These are phyloP conservation scores for Aspergillaceae sp. DNA, from an alignment of 2,329 filamentous ascomycete species.

Conservation along the genomic window DNA sequence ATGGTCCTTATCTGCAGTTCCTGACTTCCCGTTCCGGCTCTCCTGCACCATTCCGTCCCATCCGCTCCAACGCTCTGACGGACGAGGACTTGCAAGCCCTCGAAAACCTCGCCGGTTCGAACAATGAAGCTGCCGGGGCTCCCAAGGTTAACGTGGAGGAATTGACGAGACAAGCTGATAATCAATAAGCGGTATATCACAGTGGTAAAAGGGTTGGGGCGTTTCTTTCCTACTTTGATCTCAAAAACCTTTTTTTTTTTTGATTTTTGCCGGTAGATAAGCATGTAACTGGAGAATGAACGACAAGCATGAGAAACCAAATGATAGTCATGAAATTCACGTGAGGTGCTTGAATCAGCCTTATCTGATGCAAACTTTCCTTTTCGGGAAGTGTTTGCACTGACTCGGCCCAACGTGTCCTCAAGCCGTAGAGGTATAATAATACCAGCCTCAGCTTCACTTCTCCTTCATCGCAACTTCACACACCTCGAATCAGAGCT, in stretches of 20 bases:
- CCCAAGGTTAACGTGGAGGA: constrained; percentile 29
- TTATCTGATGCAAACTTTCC: constrained; percentile 10
- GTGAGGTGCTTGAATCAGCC: not conserved
- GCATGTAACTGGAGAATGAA: no score
- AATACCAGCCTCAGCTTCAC: constrained; percentile 4
- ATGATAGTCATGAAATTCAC: not conserved
- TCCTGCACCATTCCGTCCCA: constrained; percentile 55
- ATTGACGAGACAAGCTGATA: constrained; percentile 30
- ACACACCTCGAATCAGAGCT: no score
- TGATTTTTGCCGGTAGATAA: not conserved
- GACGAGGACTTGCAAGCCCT: constrained; percentile 38
- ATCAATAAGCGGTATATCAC: constrained; percentile 12
- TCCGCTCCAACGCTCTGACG: constrained; percentile 45
- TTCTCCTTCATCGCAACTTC: not conserved
- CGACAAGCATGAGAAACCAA: no score
- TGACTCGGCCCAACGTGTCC: constrained; percentile 15
- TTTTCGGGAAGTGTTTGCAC: constrained; percentile 8
- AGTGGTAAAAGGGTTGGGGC: no score
- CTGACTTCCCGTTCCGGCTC: constrained; percentile 61
- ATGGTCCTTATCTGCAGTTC: constrained; percentile 47
- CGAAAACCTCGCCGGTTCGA: constrained; percentile 28
- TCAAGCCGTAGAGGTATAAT: constrained; percentile 6
- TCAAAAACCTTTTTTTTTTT: not conserved
- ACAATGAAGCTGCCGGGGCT: constrained; percentile 10
- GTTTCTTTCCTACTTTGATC: not conserved